These are phyloP conservation scores for Wallacemonas sp. DNA, from an alignment of 208 protist species.

Conservation along the genomic window DNA sequence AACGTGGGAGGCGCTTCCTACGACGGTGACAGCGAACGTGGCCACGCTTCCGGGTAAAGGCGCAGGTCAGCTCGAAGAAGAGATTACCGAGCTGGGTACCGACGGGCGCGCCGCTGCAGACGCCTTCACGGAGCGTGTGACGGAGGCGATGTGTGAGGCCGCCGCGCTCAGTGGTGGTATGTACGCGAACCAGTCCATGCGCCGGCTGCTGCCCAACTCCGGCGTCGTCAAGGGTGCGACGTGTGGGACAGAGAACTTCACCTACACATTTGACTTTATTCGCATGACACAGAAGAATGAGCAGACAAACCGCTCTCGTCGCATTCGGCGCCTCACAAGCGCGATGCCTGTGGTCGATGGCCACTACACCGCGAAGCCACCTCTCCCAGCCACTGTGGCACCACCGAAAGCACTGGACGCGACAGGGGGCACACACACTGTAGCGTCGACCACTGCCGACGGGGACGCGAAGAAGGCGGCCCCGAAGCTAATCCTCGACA, in stretches of 20 bases:
- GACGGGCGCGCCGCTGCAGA: background rate
- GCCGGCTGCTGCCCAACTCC: constrained; percentile 1
- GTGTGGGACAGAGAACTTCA: constrained; percentile 15
- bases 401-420: constrained; percentile 20
- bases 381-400: background rate
- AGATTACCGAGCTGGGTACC: background rate
- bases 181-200: background rate
- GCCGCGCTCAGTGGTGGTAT: background rate
- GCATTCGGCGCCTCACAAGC: constrained; percentile 8
- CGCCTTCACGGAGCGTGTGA: constrained; percentile 5
- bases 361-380: constrained; percentile 6
- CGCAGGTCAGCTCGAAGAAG: background rate
- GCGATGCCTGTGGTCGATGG: background rate
- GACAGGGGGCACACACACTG: background rate
- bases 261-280: constrained; percentile 23
- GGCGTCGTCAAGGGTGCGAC: background rate
- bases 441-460: background rate
- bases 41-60: constrained; percentile 1
- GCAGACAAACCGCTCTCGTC: constrained; percentile 10
- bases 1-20: background rate
- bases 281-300: constrained; percentile 24
- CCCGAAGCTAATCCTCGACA: constrained; percentile 3
- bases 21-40: background rate
- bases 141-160: constrained; percentile 4
- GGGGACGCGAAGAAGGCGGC: background rate